Evolutionary conservation across 768 basidiomycete genomes (phyloP), one percentile per base, ranked within the genome.

Genomic region (Mycena indigotica): DNA sequence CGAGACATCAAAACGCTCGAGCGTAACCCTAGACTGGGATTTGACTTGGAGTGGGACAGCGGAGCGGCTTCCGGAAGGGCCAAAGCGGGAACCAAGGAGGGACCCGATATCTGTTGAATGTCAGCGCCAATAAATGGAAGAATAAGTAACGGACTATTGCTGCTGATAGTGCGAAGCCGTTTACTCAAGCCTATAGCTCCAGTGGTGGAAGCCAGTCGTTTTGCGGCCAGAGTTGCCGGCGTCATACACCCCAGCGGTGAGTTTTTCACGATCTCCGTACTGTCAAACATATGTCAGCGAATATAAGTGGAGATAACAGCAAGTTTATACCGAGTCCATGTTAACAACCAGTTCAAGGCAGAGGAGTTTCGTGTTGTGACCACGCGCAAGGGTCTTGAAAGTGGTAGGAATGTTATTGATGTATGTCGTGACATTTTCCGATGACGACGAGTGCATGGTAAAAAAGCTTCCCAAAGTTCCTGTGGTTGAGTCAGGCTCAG

Each of bases 401-500:
- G 28, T 25, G 10, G 30, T 21, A 12, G 55, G 55, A 10, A 56
- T 25, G 19, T 39, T 56, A 5, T 56, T 35, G 44, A 56, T 50
- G 55, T 56, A 56, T n/a, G 49, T 50, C 2, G 46, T 49, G 17
- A 39, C 32, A 25, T 56, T 50, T 16, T 38, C 30, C 19, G 26
- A 28, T 21, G 55, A 50, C 5, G 55, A 38, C 21, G 46, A 35
- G 23, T 55, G 54, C 28, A 50, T 26, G 12, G 12, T 24, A 24
- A 25, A 55, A 28, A 55, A 55, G 19, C 50, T n/a, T 25, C 10
- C 54, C 24, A 55, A 48, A 5, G 28, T 49, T 23, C 54, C 54
- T 17, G 46, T 49, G 23, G 28, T 5, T 3, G 38, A 50, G 25
- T 51, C 51, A 25, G 50, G 35, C 28, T 41, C 39, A 19, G 49